Conservation (phyloP, 1,284 basidiomycete genomes). For the Veloporphyrellus conicus region DNA sequence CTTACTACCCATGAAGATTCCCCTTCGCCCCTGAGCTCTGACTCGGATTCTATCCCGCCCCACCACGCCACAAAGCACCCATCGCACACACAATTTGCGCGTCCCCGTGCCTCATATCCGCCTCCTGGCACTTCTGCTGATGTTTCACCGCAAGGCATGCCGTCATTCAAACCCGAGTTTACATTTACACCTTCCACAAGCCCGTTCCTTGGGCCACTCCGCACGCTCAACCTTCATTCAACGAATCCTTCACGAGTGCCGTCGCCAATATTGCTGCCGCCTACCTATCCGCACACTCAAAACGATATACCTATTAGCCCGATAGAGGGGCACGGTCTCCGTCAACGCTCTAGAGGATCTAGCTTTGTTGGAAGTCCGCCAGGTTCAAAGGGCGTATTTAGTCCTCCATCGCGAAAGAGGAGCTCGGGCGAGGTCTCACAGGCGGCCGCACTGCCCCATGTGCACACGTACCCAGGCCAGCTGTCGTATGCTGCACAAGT, state of each 20-base stretch:
- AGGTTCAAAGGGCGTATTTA: slow-evolving; percentile 24
- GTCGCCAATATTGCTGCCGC: slow-evolving; percentile 61
- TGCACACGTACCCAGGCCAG: slow-evolving; percentile 34
- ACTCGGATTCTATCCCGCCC: slow-evolving; percentile 51
- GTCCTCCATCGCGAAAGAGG: slow-evolving; percentile 29
- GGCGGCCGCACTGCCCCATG: slow-evolving; percentile 27
- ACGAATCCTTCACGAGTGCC: slow-evolving; percentile 61
- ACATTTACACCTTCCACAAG: slow-evolving; percentile 64
- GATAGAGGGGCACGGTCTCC: slow-evolving; percentile 30
- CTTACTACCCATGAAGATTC: slow-evolving; percentile 50
- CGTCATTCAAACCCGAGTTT: slow-evolving; percentile 33
- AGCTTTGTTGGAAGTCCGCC: slow-evolving; percentile 44
- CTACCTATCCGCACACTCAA: slow-evolving; percentile 35
- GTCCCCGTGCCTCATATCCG: slow-evolving; percentile 24
- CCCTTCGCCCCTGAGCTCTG: slow-evolving; percentile 64
- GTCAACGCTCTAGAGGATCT: slow-evolving; percentile 26
- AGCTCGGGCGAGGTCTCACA: slow-evolving; percentile 32
- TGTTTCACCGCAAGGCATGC: slow-evolving; percentile 25
- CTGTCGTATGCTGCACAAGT: slow-evolving; percentile 27
- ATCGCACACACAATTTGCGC: slow-evolving; percentile 22
- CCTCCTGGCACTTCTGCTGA: slow-evolving; percentile 18
- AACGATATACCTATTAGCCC: slow-evolving; percentile 32
- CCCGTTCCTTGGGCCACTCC: slow-evolving; percentile 80
- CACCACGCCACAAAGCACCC: slow-evolving; percentile 29
- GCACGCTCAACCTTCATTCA: slow-evolving; percentile 69